Base-by-base conservation (phyloP, 2,329 filamentous ascomycete genomes). In the Ciborinia camelliae region DNA sequence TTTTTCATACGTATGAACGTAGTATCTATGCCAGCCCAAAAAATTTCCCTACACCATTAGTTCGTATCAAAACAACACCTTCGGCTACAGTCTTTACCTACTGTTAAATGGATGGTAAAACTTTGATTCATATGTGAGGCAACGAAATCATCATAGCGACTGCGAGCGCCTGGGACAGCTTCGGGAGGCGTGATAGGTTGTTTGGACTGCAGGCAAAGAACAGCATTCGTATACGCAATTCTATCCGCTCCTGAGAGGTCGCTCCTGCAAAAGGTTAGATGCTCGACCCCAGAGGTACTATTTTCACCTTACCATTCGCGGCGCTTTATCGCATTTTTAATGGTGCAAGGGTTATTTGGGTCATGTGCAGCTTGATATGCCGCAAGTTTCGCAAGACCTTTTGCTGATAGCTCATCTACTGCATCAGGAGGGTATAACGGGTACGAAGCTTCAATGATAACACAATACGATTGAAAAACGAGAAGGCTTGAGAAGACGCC, bases 11-110 rank as follows among this genome's bases (percentile, higher is more conserved):
- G 77, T 69, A 64, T 73, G 74, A 54, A 78, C 71, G 67, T 75
- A 79, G 65, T 78, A 77, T 47, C 79, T 75, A 63, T 81, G 80
- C 78, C 79, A 80, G 32, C 74, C 73, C 50, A 81, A 70, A 69
- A 81, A 79, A 67, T 69, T 71, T 6, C 55, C 60, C 69, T 65
- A 37, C 20, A 45, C 26, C 39, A 48, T 45, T 12, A 55, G 57
- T n/a, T 20, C 2, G 28, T 8, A 23, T 68, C 78, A 28, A n/a
- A n/a, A n/a, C 14, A 43, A 12, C 20, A 47, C 5, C 10, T 39
- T n/a, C 15, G 15, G 9, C 8, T 23, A 41, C 28, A 12, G 28
- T 12, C 30, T 45, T 14, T 77, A 69, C 63, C 50, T 50, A 67
- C 68, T 1, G 67, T 70, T 35, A 28, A 50, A 54, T 72, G 70